A percentile compares a stretch with the other conserved stretches of the same genome.
phyloP scores from a whole-genome alignment of 352 stramenopile species.

The Pythium rishiriense region DNA sequence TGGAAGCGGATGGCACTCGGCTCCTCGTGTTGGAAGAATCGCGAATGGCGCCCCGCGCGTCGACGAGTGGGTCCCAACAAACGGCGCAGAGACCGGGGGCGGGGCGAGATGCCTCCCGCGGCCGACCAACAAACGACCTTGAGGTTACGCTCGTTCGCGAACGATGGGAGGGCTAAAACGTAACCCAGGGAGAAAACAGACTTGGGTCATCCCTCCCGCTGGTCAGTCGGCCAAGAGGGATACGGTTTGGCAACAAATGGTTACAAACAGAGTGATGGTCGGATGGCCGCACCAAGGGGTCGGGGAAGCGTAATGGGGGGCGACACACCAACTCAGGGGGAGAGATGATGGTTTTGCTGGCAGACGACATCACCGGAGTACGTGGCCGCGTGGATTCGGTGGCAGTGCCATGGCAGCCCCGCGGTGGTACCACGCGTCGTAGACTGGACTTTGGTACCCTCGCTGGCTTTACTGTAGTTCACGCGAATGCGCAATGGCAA shows the following conservation, averaged over 20 bases:
- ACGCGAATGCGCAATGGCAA: no score
- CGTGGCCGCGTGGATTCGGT: background rate
- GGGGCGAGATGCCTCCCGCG: conserved; percentile 5
- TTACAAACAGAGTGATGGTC: conserved; percentile 7
- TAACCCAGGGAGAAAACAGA: background rate
- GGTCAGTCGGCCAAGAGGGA: background rate
- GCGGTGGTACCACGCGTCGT: no score
- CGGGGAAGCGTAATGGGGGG: background rate
- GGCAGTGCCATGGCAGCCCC: no score
- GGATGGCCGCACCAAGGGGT: background rate
- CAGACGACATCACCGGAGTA: background rate
- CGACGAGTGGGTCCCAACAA: background rate
- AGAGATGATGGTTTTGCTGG: conserved; percentile 8
- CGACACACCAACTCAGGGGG: background rate
- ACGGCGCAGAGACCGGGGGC: background rate
- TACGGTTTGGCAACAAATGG: background rate
- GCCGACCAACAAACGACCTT: background rate
- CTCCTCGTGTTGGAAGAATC: conserved; percentile 3
- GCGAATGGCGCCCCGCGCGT: conserved; percentile 8
- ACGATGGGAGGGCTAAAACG: background rate
- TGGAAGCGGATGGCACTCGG: background rate
- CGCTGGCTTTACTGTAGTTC: no score
- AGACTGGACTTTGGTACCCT: no score
- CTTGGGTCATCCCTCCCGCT: background rate
- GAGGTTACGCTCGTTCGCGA: background rate